Percentiles rank a stretch among this genome's conserved stretches.
These are phyloP conservation scores for Arachnomyces sp. DNA, from an alignment of 2,329 filamentous ascomycete genomes.

Conservation along the genomic window DNA sequence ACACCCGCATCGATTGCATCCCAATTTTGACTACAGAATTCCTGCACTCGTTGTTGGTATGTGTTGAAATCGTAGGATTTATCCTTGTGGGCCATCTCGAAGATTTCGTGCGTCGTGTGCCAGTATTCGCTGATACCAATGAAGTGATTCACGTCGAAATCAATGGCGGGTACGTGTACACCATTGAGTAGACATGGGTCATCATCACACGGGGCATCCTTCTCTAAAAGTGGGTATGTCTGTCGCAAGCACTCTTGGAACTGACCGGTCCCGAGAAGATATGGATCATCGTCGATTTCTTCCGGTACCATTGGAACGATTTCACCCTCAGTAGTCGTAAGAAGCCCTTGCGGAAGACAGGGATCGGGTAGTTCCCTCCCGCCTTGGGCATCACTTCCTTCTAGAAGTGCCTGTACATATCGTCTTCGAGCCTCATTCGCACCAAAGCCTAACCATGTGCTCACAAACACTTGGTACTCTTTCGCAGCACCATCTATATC, in stretches of 20 bases:
- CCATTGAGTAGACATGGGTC: constrained; percentile 83
- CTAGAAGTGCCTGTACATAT: constrained; percentile 69
- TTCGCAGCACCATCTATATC: constrained; percentile 66
- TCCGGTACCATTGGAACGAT: constrained; percentile 35
- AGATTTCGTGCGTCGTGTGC: constrained; percentile 95
- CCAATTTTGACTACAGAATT: constrained; percentile 84
- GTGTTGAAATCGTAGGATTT: constrained; percentile 82
- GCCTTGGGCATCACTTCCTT: constrained; percentile 52
- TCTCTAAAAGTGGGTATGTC: constrained; percentile 80
- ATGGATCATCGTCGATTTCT: constrained; percentile 38
- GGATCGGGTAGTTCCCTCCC: constrained; percentile 73
- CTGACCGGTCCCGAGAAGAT: constrained; percentile 71
- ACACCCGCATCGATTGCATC: constrained; percentile 61
- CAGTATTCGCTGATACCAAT: constrained; percentile 97
- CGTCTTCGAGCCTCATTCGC: constrained; percentile 83
- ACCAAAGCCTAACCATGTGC: constrained; percentile 96
- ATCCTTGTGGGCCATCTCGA: constrained; percentile 64
- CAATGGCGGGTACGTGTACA: constrained; percentile 86
- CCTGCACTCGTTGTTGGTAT: constrained; percentile 74
- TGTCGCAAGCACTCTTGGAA: constrained; percentile 77
- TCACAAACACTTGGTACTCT: constrained; percentile 88
- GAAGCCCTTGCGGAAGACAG: constrained; percentile 73
- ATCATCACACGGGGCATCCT: constrained; percentile 75
- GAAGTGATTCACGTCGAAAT: constrained; percentile 96
- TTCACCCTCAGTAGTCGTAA: constrained; percentile 63